Evolutionary conservation across 2,329 filamentous ascomycete genomes (phyloP).

Genomic region (Trichoderma atrobrunneum): DNA sequence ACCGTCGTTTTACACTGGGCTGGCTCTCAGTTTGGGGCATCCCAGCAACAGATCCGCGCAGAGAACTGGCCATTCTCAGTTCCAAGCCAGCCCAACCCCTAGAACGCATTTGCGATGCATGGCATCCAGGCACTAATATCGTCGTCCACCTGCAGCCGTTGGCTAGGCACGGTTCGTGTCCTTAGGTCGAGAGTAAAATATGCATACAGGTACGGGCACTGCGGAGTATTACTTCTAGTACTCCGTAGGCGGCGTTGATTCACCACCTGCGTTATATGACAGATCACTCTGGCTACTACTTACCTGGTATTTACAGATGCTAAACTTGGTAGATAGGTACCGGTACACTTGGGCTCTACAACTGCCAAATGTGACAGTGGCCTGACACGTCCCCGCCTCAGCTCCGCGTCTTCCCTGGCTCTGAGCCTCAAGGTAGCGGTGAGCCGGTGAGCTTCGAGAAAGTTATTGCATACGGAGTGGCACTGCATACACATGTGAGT

Average conservation of each 20-base stretch:
- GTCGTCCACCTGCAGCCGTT: neutral
- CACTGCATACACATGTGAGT: neutral
- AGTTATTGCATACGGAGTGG: neutral
- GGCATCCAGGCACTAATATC: neutral
- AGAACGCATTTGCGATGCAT: neutral
- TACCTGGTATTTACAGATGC: neutral
- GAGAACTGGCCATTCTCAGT: neutral
- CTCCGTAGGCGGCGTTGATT: neutral
- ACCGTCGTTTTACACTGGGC: neutral
- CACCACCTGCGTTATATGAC: neutral
- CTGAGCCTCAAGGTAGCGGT: constrained; percentile 6
- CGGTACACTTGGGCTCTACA: neutral
- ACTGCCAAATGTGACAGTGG: neutral
- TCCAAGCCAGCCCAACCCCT: neutral
- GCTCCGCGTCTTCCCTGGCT: neutral
- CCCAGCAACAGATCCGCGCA: neutral
- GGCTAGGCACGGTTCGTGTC: neutral
- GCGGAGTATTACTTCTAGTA: neutral
- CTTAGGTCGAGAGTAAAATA: neutral
- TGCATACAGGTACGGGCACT: neutral
- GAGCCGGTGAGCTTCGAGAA: constrained; percentile 14
- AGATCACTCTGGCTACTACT: neutral
- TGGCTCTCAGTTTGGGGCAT: neutral
- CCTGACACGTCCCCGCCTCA: constrained; percentile 6
- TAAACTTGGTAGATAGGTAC: neutral